phyloP scores from a whole-genome alignment of 371 early-diverging fungal genomes.

The Polyrhizophydium stewartii region DNA sequence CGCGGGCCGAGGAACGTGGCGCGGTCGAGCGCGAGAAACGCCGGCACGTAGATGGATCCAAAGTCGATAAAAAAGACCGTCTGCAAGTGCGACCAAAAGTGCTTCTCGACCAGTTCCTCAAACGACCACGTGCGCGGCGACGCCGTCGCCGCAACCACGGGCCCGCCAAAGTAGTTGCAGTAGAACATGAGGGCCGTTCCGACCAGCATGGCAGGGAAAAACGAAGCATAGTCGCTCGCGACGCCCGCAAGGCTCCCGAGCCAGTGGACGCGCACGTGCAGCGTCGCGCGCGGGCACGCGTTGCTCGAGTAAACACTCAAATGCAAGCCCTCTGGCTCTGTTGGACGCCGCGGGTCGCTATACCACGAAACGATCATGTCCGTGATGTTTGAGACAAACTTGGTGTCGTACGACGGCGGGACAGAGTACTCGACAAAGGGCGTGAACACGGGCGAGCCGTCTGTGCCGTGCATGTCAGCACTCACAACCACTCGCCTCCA shows the following conservation, averaged over 20 bases:
- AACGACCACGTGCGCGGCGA: no score
- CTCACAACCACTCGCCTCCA: neutral
- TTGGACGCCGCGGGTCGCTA: neutral
- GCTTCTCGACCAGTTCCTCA: no score
- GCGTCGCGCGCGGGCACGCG: neutral
- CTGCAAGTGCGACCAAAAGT: no score
- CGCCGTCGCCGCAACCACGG: no score
- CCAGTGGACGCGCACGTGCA: neutral
- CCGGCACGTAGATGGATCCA: no score
- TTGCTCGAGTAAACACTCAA: neutral
- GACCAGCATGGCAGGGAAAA: neutral
- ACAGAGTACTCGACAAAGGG: neutral
- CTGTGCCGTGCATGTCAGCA: neutral
- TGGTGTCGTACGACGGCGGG: neutral
- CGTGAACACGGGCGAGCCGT: neutral
- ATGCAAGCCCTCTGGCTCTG: neutral
- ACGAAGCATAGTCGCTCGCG: neutral
- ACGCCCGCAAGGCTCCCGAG: neutral
- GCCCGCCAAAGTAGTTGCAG: no score
- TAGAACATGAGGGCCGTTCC: neutral
- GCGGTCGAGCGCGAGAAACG: no score
- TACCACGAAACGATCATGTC: constrained; percentile 3
- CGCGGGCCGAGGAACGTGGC: no score
- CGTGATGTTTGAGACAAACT: constrained; percentile 1
- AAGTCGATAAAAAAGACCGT: no score